Evolutionary conservation across 129 eudicot genomes (phyloP), one percentile per base, ranked within the genome.

Genomic region (Artemisia annua): DNA sequence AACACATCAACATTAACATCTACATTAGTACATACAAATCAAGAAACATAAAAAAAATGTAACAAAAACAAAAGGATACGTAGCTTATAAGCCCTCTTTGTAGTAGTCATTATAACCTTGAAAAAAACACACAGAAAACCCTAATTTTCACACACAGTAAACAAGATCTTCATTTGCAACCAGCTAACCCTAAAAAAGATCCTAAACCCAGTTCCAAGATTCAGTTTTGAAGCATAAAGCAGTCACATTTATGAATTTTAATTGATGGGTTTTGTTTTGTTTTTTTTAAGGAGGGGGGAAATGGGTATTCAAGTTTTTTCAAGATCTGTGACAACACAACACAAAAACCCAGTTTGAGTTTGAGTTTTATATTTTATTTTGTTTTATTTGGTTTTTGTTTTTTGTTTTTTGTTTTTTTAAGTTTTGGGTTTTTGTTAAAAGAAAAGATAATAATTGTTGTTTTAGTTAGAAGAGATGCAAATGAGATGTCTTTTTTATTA

Each of bases 41-140:
- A 49, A 49, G 17, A 77, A 69, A 44, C 13, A 20, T 14, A 56
- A 24, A 32, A 56, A 24, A 32, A 6, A 56, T 9, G 35, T 10
- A 43, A 39, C 46, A 3, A 46, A 71, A 17, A 9, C 0, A 70
- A 67, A 81, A 90, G 98, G 98, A 94, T 94, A 94, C 98, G 98
- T 57, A 94, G 96, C 96, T 94, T 94, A 57, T 94, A 94, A 79
- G 97, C 97, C 77, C 98, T 97, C 81, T 94, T 94, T 16, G 92
- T 80, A 35, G 96, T 84, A 66, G 95, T 78, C 90, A 87, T 82
- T 52, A 62, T 50, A 12, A 46, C 52, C 54, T 64, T 39, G 48
- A 63, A 70, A 70, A 53, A 53, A 63, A 70, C 63, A 69, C 11
- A 44, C 57, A 62, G 68, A 63, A 75, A 75, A 64, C 84, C 84